A percentile compares a stretch with the other conserved stretches of the same genome.
phyloP scores from a whole-genome alignment of 1,284 basidiomycete species.

The Fistulinella cinereoalba region DNA sequence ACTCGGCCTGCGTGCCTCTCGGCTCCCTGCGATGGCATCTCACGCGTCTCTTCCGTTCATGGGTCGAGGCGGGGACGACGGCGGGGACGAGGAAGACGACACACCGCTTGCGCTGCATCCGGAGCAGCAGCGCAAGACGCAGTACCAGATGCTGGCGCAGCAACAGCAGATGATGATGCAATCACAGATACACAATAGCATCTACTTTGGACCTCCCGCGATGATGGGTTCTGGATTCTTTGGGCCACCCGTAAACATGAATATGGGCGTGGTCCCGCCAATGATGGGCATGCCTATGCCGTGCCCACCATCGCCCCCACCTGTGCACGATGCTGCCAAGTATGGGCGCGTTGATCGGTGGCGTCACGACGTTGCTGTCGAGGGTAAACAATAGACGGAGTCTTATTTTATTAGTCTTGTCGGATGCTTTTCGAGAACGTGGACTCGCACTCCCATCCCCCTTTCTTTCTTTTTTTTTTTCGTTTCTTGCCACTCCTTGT shows the following conservation, averaged over 20 bases:
- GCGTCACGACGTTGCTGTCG: constrained; percentile 72
- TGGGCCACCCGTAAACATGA: constrained; percentile 48
- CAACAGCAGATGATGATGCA: constrained; percentile 74
- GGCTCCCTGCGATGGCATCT: constrained; percentile 24
- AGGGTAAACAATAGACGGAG: constrained; percentile 44
- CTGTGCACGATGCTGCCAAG: constrained; percentile 60
- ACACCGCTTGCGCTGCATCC: constrained; percentile 67
- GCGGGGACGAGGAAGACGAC: constrained; percentile 48
- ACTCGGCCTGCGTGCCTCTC: constrained; percentile 48
- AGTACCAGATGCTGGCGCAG: constrained; percentile 62
- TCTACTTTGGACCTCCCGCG: constrained; percentile 64
- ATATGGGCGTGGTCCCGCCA: constrained; percentile 41
- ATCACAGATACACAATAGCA: constrained; percentile 66
- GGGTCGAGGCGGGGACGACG: constrained; percentile 18
- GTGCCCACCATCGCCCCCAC: constrained; percentile 53
- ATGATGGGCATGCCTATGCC: constrained; percentile 48
- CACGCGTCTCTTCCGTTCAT: constrained; percentile 23
- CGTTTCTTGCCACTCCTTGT: not conserved
- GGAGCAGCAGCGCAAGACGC: constrained; percentile 72
- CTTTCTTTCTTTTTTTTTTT: too few relatives aligned
- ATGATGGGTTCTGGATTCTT: constrained; percentile 69
- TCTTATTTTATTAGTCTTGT: constrained; percentile 7
- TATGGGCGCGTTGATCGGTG: constrained; percentile 71
- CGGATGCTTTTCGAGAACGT: constrained; percentile 7
- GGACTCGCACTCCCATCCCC: constrained; percentile 13